Evolutionary conservation across 768 basidiomycete genomes (phyloP).

Genomic region (Collybiopsis confluens): DNA sequence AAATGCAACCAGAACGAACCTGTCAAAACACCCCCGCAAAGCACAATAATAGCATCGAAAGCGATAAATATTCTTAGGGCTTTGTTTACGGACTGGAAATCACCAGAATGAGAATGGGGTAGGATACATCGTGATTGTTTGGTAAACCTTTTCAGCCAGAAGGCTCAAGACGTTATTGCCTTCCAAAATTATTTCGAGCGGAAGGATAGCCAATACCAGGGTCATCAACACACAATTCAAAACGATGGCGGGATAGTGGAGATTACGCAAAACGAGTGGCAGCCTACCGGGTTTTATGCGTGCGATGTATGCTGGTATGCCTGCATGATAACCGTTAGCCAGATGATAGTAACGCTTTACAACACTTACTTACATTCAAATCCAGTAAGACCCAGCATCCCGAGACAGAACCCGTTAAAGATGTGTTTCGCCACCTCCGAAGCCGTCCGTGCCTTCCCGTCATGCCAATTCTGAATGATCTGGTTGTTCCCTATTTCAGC

Average conservation of each 20-base stretch:
- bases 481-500: conserved; percentile 40
- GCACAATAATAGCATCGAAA: conserved; percentile 64
- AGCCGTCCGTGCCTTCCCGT: conserved; percentile 26
- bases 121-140: not conserved
- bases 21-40: conserved; percentile 69
- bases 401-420: conserved; percentile 66
- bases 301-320: conserved; percentile 62
- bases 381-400: conserved; percentile 70
- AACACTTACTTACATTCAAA: conserved; percentile 49
- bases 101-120: not conserved
- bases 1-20: conserved; percentile 31
- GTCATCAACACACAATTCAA: conserved; percentile 56
- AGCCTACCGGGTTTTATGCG: conserved; percentile 53
- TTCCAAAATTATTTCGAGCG: conserved; percentile 40
- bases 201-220: conserved; percentile 56
- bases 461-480: conserved; percentile 52
- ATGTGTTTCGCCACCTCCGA: conserved; percentile 37
- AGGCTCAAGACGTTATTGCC: conserved; percentile 62
- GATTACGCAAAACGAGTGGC: conserved; percentile 58
- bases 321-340: conserved; percentile 21
- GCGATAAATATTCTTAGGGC: conserved; percentile 65
- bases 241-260: conserved; percentile 55
- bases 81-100: conserved; percentile 43
- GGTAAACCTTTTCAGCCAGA: conserved; percentile 54
- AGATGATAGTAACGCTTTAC: not conserved